A percentile compares a stretch with the other conserved stretches of the same genome.
Evolutionary conservation across 2,329 filamentous ascomycete genomes (phyloP).

Genomic region (Verticillium klebahnii): DNA sequence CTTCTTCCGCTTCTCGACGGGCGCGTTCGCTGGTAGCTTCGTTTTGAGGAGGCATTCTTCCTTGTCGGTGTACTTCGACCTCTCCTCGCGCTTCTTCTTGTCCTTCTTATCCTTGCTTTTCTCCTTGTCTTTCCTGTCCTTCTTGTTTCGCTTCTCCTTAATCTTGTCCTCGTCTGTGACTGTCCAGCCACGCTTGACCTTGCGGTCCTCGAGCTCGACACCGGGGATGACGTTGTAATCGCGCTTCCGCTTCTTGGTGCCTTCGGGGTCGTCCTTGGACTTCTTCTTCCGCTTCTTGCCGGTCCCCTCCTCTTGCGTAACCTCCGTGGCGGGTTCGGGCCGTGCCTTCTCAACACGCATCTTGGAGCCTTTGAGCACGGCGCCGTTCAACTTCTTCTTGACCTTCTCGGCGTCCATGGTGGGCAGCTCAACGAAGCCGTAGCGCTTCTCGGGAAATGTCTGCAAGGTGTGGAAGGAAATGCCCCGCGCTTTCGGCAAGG

Average conservation of each 20-base stretch:
- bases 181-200: conserved; percentile 87
- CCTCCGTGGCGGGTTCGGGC: conserved; percentile 49
- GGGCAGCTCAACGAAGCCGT: conserved; percentile 86
- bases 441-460: conserved; percentile 85
- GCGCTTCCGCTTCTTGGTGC: conserved; percentile 46
- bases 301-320: conserved; percentile 26
- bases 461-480: conserved; percentile 84
- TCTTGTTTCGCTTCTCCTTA: conserved; percentile 42
- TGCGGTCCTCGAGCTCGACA: conserved; percentile 68
- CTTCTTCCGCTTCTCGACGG: conserved; percentile 51
- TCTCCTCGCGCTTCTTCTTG: conserved; percentile 50
- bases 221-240: conserved; percentile 54
- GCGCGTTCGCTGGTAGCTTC: conserved; percentile 46
- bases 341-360: conserved; percentile 79
- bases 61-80: conserved; percentile 76
- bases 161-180: conserved; percentile 52
- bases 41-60: conserved; percentile 84
- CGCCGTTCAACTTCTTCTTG: conserved; percentile 85
- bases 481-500: conserved; percentile 64
- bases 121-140: conserved; percentile 39
- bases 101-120: conserved; percentile 50
- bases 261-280: conserved; percentile 20
- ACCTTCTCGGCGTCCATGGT: conserved; percentile 80
- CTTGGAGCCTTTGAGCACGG: conserved; percentile 78
- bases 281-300: conserved; percentile 35